phyloP scores from a whole-genome alignment of 345 rosid genomes.

The Lepidium aucheri region DNA sequence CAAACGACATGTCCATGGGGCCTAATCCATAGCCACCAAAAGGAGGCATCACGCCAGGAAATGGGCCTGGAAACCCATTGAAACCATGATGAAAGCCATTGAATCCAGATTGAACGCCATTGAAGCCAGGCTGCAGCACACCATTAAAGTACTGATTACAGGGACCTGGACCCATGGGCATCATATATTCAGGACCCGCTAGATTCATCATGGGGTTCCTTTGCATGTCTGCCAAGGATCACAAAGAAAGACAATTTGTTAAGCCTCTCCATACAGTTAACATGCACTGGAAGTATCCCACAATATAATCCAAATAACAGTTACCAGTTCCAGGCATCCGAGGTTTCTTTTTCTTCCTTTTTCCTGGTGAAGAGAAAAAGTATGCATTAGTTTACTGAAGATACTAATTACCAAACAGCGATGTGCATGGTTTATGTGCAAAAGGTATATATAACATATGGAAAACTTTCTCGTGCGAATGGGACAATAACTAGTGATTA shows the following conservation, averaged over 20 bases:
- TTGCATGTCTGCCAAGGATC: slow-evolving; percentile 44
- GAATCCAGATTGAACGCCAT: slow-evolving; percentile 26
- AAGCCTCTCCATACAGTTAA: neutral
- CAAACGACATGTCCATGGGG: slow-evolving; percentile 18
- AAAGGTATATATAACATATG: neutral
- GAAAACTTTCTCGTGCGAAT: neutral
- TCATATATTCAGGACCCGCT: slow-evolving; percentile 68
- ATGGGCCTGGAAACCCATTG: slow-evolving; percentile 27
- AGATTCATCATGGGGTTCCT: slow-evolving; percentile 67
- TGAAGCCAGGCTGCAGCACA: slow-evolving; percentile 12
- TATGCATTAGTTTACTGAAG: neutral
- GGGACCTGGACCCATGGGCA: slow-evolving; percentile 65
- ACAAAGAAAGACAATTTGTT: slow-evolving; percentile 10
- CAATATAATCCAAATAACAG: neutral
- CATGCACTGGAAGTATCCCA: neutral
- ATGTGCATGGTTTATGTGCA: neutral
- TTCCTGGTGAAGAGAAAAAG: slow-evolving; percentile 38
- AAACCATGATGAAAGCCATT: slow-evolving; percentile 26
- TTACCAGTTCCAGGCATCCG: slow-evolving; percentile 27
- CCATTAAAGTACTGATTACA: slow-evolving; percentile 65
- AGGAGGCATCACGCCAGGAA: slow-evolving; percentile 22
- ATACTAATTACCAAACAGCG: neutral
- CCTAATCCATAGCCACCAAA: slow-evolving; percentile 15
- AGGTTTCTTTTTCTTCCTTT: slow-evolving; percentile 83
- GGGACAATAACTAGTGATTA: slow-evolving; percentile 15